Percentiles rank a stretch among this genome's conserved stretches.
Conservation (phyloP, 306 rosid species). For the peach (Prunus persica) region DNA sequence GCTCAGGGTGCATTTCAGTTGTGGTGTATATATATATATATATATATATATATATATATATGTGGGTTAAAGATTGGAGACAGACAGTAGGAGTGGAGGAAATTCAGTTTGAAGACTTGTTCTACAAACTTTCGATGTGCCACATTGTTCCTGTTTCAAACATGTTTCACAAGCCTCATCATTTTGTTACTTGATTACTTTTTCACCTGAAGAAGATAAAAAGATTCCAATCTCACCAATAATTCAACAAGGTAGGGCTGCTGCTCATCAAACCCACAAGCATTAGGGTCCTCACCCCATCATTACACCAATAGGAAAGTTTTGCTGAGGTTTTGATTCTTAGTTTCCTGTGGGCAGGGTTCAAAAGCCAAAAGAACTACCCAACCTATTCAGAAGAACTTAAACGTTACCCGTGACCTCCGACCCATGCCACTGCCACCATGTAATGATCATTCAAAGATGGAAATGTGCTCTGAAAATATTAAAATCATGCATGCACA, state of each 20-base stretch:
- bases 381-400: not conserved
- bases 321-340: conserved; percentile 13
- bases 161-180: conserved; percentile 43
- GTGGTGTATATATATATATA: not conserved
- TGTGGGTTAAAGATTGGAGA: conserved; percentile 9
- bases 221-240: conserved; percentile 43
- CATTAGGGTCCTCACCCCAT: conserved; percentile 38
- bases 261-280: conserved; percentile 21
- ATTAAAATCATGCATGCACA: not conserved
- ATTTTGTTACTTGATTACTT: conserved; percentile 45
- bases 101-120: conserved; percentile 14
- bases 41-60: not conserved
- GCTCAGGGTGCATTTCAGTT: conserved; percentile 4
- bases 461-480: not conserved
- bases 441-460: not conserved
- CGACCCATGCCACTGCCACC: no score
- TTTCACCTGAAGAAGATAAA: conserved; percentile 42
- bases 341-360: conserved; percentile 19
- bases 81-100: conserved; percentile 17
- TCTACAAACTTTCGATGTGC: not conserved
- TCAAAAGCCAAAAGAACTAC: conserved; percentile 17
- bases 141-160: conserved; percentile 35
- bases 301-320: conserved; percentile 46
- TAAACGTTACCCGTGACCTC: no score
- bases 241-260: conserved; percentile 51